Conservation (phyloP, 2,329 filamentous ascomycete genomes). For the Fusarium transvaalense region DNA sequence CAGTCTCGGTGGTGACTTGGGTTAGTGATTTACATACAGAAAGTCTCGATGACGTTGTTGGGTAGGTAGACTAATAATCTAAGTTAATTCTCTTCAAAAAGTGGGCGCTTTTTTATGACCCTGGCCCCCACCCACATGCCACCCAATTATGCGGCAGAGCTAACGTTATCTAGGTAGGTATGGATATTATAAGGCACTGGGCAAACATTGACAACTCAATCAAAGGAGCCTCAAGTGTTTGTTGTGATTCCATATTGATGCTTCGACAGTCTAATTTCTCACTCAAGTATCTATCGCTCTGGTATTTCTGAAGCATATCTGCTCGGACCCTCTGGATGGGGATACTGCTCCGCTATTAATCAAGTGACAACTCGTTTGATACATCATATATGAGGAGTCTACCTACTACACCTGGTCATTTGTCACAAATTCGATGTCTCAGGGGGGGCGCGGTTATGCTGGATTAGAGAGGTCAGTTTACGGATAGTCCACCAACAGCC, state of each 20-base stretch:
- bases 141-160: conserved; percentile 5
- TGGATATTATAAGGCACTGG: no score
- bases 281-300: background rate
- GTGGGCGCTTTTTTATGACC: conserved; percentile 31
- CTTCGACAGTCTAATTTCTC: background rate
- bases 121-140: no score
- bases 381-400: conserved; percentile 24
- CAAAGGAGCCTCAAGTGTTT: background rate
- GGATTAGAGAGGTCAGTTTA: conserved; percentile 11
- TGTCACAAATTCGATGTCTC: conserved; percentile 18
- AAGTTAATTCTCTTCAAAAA: conserved; percentile 27
- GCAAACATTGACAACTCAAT: background rate
- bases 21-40: conserved; percentile 12
- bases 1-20: background rate
- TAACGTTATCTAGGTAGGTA: background rate
- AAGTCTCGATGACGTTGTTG: conserved; percentile 36
- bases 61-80: background rate
- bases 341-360: background rate
- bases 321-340: background rate
- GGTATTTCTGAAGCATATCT: background rate
- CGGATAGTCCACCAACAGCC: conserved; percentile 7
- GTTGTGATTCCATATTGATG: background rate
- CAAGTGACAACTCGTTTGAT: conserved; percentile 2
- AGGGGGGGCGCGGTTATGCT: conserved; percentile 2
- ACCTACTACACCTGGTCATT: conserved; percentile 14